Evolutionary conservation across 2,329 filamentous ascomycete species (phyloP), one percentile per base, ranked within the genome.

Genomic region (Botryosphaeria dothidea): DNA sequence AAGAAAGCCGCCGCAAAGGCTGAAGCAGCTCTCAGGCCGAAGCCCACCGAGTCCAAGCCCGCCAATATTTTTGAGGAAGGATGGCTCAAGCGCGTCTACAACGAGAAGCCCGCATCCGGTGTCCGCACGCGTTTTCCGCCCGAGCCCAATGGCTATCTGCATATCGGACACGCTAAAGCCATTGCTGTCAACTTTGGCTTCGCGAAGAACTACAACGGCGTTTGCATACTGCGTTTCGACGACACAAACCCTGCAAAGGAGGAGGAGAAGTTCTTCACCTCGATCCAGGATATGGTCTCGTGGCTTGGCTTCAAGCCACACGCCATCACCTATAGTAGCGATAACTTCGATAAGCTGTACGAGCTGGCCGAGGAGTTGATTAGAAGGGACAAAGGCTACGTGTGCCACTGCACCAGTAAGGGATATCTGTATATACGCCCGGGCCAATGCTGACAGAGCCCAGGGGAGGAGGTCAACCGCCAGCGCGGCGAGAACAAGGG

Each of bases 161-260:
- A 97, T 75, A 91, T 98, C 70, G 94, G 94, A 21, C 95, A 98
- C 75, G 91, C 91, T 69, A 98, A 98, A 81, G 94, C 95, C 23
- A 97, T 98, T 76, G 90, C 92, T 0, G 88, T 98, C 77, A 97
- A 98, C 80, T 98, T 98, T 79, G 94, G 94, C 6, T 98, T 97
- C 76, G 94, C 95, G 15, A 88, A 86, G 73, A 88, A 89, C 73
- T 91, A 96, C 75, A 90, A 90, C 38, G 94, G 94, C 66, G 83
- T 89, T 67, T 91, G 88, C 77, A 90, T 90, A 73, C 79, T 93
- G 67, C 86, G 94, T 71, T 97, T 92, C 77, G 95, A 98, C 76
- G 95, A 98, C 72, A 98, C 95, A 15, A 98, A 98, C 76, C 95
- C 95, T 1, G 92, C 93, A 69, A 92, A 91, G 52, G 95, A 98